Evolutionary conservation across 768 basidiomycete species (phyloP).

Genomic region (Xerocomellus dryophilus): DNA sequence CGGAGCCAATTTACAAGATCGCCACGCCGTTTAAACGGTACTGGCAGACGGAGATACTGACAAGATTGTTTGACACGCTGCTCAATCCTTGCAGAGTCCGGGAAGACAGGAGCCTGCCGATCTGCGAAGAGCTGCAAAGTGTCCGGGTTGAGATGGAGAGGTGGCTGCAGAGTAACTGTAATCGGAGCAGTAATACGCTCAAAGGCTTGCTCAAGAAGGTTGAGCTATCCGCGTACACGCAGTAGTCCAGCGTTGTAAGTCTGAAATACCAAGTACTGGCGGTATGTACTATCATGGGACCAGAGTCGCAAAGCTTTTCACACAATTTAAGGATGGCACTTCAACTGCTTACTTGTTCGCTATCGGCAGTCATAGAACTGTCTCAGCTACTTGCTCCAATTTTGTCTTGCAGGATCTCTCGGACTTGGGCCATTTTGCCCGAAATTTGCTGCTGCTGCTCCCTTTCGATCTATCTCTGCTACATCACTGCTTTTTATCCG

Average conservation of each 20-base stretch:
- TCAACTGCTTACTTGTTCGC: too few relatives aligned
- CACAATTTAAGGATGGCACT: too few relatives aligned
- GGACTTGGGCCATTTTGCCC: too few relatives aligned
- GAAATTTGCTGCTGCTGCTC: too few relatives aligned
- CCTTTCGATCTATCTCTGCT: too few relatives aligned
- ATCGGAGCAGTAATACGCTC: conserved; percentile 75
- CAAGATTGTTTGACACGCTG: conserved; percentile 73
- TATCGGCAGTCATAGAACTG: too few relatives aligned
- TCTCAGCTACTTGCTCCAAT: too few relatives aligned
- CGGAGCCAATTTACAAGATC: conserved; percentile 53
- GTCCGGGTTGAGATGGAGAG: conserved; percentile 80
- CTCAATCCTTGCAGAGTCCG: conserved; percentile 75
- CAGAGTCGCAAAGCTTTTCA: too few relatives aligned
- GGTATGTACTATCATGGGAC: too few relatives aligned
- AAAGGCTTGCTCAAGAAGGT: conserved; percentile 84
- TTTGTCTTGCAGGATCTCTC: too few relatives aligned
- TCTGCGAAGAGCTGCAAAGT: conserved; percentile 61
- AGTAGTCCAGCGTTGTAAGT: conserved; percentile 10
- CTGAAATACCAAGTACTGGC: too few relatives aligned
- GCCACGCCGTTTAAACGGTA: conserved; percentile 85
- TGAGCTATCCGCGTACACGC: conserved; percentile 48
- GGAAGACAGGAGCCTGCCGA: conserved; percentile 60
- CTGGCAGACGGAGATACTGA: conserved; percentile 92
- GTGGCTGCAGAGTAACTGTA: conserved; percentile 86
- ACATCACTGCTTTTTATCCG: too few relatives aligned